Base-by-base conservation (phyloP, 1,284 basidiomycete species). In the Ustilago lituana region DNA sequence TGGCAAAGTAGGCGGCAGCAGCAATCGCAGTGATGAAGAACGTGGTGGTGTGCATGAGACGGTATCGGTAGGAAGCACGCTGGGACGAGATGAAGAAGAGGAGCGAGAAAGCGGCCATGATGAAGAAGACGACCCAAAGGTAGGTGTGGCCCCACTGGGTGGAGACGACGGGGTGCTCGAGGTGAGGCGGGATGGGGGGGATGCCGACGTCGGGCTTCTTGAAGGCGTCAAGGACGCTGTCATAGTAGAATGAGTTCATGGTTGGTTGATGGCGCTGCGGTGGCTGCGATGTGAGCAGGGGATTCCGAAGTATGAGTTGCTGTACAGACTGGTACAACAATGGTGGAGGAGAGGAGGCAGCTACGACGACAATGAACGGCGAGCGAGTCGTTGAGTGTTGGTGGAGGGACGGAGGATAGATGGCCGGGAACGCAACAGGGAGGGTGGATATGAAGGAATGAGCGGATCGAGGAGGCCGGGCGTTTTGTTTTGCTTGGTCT, bases 1-100 rank as follows among this genome's bases (percentile, higher is more conserved):
- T 76, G 56, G 69, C 68, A 64, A 72, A 74, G 72, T 76, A 76
- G 10, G 74, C 65, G 37, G 61, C 24, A 31, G 74, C 72, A 31
- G 74, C 74, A 44, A 74, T 66, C 19, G 54, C 43, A 37, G 59
- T 66, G 64, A 76, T 71, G 59, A 76, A 61, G 62, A 74, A 65
- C 29, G 63, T 74, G 54, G 59, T 69, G 58, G 69, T 62, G 63
- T 72, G 73, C 61, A 76, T 58, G 36, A 68, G 55, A 43, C 74
- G 68, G 68, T 73, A 74, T 26, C 74, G 74, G 65, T 76, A 76
- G 8, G 69, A 60, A 33, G 68, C 69, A n/a, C 69, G 63, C 60
- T 72, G 67, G 40, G 68, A 65, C 35, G 65, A 60, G 57, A 63
- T 68, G 48, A 68, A 68, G 62, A 74, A 74, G 51, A 61, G 53